phyloP scores from a whole-genome alignment of 345 rosid genomes.

The Anacardium occidentale region DNA sequence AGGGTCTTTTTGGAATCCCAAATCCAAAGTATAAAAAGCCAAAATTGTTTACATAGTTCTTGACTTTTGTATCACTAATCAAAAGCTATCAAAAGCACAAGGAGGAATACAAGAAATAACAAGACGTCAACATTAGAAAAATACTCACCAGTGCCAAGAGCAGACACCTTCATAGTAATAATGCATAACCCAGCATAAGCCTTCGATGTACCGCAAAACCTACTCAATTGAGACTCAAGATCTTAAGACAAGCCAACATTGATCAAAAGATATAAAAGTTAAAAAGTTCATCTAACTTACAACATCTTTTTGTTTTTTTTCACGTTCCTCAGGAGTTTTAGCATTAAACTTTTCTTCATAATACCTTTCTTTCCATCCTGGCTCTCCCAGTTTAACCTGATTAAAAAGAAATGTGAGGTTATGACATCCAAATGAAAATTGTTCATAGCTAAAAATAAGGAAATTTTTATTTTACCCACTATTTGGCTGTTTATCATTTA shows the following conservation, averaged over 20 bases:
- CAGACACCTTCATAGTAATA: constrained; percentile 96
- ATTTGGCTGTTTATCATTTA: neutral
- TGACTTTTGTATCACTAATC: neutral
- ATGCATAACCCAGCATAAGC: constrained; percentile 96
- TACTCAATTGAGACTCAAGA: constrained; percentile 31
- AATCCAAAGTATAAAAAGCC: neutral
- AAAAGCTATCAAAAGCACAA: constrained; percentile 2
- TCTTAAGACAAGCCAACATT: constrained; percentile 4
- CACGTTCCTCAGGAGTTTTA: constrained; percentile 63
- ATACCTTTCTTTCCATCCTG: constrained; percentile 97
- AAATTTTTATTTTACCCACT: neutral
- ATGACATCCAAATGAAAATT: neutral
- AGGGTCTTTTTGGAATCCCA: neutral
- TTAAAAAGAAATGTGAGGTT: constrained; percentile 14
- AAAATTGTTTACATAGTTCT: constrained; percentile 25
- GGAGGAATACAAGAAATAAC: constrained; percentile 1
- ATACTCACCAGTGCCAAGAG: constrained; percentile 94
- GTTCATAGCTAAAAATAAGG: neutral
- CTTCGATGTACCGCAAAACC: constrained; percentile 84
- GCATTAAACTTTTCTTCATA: constrained; percentile 78
- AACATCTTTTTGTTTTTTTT: constrained; percentile 72
- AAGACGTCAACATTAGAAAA: neutral
- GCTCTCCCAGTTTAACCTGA: constrained; percentile 74
- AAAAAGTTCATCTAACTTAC: constrained; percentile 45
- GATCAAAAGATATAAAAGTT: neutral